Evolutionary conservation across 345 rosid species (phyloP), one percentile per base, ranked within the genome.

Genomic region (Brassica rapa): DNA sequence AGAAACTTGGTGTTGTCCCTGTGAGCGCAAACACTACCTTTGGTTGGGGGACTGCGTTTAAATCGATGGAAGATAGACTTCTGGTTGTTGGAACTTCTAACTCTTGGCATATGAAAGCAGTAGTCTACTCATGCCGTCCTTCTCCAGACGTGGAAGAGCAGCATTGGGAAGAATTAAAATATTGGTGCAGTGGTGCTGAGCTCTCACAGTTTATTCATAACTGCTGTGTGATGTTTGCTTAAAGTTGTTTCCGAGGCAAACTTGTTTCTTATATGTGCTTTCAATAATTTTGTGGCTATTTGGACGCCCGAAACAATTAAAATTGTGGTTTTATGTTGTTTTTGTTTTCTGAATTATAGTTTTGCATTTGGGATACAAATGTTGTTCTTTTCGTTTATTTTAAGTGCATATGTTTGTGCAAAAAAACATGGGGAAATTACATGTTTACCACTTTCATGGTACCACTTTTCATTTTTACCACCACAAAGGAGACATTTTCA

Each of bases 41-140:
- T 19, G 21, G 21, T 19, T 19, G 21, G 21, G 21, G 21, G 27
- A 25, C 27, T 25, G 27, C 27, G 3, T 25, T 25, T 25, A 25
- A 25, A 25, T 25, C 27, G 2, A 25, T 25, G 27, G 27, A 1
- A 25, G 27, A 25, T 25, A 25, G 27, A 25, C 27, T 25, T 25
- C 27, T 25, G 27, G 27, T 25, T 25, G 27, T 25, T 25, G 27
- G 27, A 25, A 25, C 27, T 25, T 25, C 27, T 25, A 1, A 32
- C 6, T 30, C 61, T 35, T 69, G 77, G 0, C 72, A 76, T 6
- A 79, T 65, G 5, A 84, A 78, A 49, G 85, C 88, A 91, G 73
- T 83, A 0, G 80, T 90, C 23, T 87, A 85, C 85, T 89, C 88
- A 2, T 89, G 91, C 83, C 77, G 73, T 39, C 96, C 96, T 0